phyloP scores from a whole-genome alignment of 495 filamentous ascomycete genomes.

The Durotheca rogersii region DNA sequence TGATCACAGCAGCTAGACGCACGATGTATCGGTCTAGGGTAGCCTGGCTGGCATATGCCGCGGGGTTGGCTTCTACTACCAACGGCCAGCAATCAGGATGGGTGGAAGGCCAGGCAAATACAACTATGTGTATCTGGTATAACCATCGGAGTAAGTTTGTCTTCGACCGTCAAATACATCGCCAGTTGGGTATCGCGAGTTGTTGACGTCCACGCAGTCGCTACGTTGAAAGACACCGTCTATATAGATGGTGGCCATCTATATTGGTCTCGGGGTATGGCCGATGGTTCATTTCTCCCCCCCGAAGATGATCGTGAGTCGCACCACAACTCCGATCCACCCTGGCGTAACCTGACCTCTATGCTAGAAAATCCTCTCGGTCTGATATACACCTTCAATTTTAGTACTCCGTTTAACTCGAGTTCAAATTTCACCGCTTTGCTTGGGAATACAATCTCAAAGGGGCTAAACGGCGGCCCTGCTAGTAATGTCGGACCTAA shows the following conservation, averaged over 20 bases:
- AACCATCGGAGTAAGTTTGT: slow-evolving; percentile 50
- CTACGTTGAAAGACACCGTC: slow-evolving; percentile 63
- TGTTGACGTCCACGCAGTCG: slow-evolving; percentile 47
- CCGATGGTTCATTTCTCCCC: slow-evolving; percentile 35
- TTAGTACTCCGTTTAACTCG: slow-evolving; percentile 59
- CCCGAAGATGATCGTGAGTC: slow-evolving; percentile 40
- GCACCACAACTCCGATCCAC: neutral
- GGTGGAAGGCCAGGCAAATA: slow-evolving; percentile 46
- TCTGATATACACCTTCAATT: slow-evolving; percentile 56
- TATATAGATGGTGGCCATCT: slow-evolving; percentile 67
- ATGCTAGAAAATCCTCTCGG: slow-evolving; percentile 47
- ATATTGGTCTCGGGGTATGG: slow-evolving; percentile 48
- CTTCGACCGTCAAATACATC: neutral
- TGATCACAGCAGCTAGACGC: slow-evolving; percentile 9
- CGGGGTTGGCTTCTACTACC: slow-evolving; percentile 28
- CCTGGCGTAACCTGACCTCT: slow-evolving; percentile 13
- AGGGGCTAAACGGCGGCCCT: slow-evolving; percentile 42
- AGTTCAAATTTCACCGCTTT: slow-evolving; percentile 54
- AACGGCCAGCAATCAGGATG: slow-evolving; percentile 41
- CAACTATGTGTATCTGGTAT: slow-evolving; percentile 60
- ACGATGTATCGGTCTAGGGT: slow-evolving; percentile 29
- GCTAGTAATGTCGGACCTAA: slow-evolving; percentile 60
- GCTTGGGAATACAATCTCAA: slow-evolving; percentile 45
- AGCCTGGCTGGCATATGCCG: slow-evolving; percentile 27
- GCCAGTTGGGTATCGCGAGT: neutral